Evolutionary conservation across 371 early-diverging fungal genomes (phyloP).

Genomic region (Basidiobolus meristosporus): DNA sequence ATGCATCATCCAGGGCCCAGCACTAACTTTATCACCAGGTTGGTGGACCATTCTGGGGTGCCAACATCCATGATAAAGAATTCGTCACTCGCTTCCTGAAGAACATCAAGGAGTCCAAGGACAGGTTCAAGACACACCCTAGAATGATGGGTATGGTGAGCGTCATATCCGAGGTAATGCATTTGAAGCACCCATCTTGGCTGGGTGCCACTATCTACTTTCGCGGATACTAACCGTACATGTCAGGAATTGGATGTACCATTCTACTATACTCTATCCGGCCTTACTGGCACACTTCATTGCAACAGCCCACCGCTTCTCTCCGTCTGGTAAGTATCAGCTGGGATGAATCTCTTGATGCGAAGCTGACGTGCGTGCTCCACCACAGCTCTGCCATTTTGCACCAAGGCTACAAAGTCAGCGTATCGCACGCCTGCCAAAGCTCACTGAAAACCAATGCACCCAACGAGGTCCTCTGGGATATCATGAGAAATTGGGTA

Average conservation of each 20-base stretch:
- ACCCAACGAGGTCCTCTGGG: conserved; percentile 80
- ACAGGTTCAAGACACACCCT: conserved; percentile 44
- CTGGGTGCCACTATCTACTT: not conserved
- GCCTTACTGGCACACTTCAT: conserved; percentile 39
- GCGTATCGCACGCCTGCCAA: conserved; percentile 73
- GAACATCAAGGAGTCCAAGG: conserved; percentile 30
- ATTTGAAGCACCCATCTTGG: not conserved
- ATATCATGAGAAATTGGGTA: conserved; percentile 64
- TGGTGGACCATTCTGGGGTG: conserved; percentile 93
- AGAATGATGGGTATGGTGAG: conserved; percentile 93
- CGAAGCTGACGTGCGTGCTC: not conserved
- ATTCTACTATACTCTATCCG: conserved; percentile 59
- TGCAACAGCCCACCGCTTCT: conserved; percentile 30
- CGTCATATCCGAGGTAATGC: conserved; percentile 58
- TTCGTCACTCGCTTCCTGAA: conserved; percentile 60
- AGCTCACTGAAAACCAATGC: conserved; percentile 93
- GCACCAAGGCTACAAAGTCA: conserved; percentile 82
- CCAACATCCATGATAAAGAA: conserved; percentile 56
- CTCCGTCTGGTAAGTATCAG: conserved; percentile 8
- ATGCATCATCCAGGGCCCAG: not conserved
- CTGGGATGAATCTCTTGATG: not conserved
- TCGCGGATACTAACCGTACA: not conserved
- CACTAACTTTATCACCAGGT: conserved; percentile 39
- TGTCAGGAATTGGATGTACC: conserved; percentile 48
- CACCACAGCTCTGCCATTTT: conserved; percentile 69